Conservation (phyloP, 257 asterid species). For the Ocimum tenuiflorum region DNA sequence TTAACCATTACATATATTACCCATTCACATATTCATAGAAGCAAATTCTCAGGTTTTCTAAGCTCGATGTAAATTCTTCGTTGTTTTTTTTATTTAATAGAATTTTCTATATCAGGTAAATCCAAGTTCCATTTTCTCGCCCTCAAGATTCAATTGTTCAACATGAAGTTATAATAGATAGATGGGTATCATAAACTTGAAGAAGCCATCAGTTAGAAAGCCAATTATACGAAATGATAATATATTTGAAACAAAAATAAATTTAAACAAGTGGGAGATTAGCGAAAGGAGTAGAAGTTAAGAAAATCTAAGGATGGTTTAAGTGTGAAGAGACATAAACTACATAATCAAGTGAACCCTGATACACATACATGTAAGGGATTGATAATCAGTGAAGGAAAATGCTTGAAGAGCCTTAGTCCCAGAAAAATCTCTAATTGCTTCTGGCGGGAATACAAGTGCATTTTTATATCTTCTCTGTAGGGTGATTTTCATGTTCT, state of each 20-base stretch:
- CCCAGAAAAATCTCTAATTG: constrained; percentile 95
- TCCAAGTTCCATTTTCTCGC: background rate
- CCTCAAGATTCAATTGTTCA: constrained; percentile 14
- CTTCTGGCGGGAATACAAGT: constrained; percentile 88
- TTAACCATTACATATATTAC: background rate
- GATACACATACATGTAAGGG: constrained; percentile 69
- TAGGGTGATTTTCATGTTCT: constrained; percentile 87
- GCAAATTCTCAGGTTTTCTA: background rate
- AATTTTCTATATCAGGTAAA: background rate
- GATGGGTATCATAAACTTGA: constrained; percentile 1
- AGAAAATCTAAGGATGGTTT: constrained; percentile 4
- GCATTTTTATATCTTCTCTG: constrained; percentile 97
- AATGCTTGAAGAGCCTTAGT: constrained; percentile 81
- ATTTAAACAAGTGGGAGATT: background rate
- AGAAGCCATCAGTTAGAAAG: constrained; percentile 5
- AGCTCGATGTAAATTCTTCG: background rate
- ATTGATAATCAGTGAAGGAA: constrained; percentile 66
- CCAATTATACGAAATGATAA: background rate
- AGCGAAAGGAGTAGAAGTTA: constrained; percentile 2
- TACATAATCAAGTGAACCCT: constrained; percentile 9
- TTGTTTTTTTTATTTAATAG: background rate
- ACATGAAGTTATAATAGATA: background rate
- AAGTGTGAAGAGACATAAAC: constrained; percentile 4
- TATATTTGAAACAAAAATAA: background rate
- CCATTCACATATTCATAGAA: background rate